Base-by-base conservation (phyloP, 2,329 filamentous ascomycete species). In the Sclerotinia sclerotiorum region DNA sequence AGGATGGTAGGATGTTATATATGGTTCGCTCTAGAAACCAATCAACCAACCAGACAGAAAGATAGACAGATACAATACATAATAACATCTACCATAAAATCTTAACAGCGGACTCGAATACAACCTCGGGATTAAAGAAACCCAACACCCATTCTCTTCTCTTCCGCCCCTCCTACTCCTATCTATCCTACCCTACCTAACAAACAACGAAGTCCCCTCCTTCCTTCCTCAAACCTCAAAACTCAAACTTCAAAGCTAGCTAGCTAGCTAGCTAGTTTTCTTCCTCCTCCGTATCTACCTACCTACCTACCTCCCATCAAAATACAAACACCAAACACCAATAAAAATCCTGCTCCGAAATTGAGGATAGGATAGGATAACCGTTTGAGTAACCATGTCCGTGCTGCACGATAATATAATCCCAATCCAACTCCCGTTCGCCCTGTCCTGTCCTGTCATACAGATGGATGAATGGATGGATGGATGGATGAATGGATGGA, bases 331-430 rank as follows among this genome's bases (percentile, higher is more conserved):
- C 63, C 32, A 32, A 7, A 32, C 46, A 35, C 63, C n/a, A 57
- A 51, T 24, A 15, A 49, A 29, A 21, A 4, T n/a, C 44, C 27
- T 32, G n/a, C 64, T 60, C 64, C 64, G 64, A 67, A 39, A 60
- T 67, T 60, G 39, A 46, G 42, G 17, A n/a, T n/a, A n/a, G n/a
- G n/a, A n/a, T n/a, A n/a, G n/a, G n/a, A 42, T 10, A 32, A 48
- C 63, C 39, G 52, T 65, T 65, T 29, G 35, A 58, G 54, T 48
- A 61, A 67, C 65, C 11, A 27, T 48, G 32, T 52, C 65, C 55
- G 65, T 67, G 44, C 64, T 39, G 64, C 51, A 49, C 62, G 49
- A 65, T 55, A 65, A 65, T 46, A n/a, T n/a, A n/a, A n/a, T n/a
- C n/a, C n/a, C n/a, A n/a, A n/a, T 49, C 62, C 35, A 67, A 52